Evolutionary conservation across 2,329 filamentous ascomycete genomes (phyloP).

Genomic region (Aspergillus pseudotamarii): DNA sequence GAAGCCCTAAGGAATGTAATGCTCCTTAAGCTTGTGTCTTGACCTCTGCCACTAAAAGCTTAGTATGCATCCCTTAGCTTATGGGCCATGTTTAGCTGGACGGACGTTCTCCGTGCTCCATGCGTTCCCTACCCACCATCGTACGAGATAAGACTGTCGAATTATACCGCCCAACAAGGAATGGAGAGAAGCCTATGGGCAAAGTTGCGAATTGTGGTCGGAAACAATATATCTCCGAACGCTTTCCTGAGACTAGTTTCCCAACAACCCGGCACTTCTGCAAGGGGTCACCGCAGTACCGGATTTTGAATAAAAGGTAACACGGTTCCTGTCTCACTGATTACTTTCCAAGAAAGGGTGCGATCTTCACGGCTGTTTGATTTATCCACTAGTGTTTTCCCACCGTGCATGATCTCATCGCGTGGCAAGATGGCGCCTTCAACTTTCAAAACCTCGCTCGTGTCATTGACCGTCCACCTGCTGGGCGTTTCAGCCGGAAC

Average conservation of each 20-base stretch:
- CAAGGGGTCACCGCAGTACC: background rate
- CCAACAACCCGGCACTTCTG: background rate
- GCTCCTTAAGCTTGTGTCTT: background rate
- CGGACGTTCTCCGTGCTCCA: slow-evolving; percentile 1
- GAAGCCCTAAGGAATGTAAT: background rate
- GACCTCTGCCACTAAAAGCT: background rate
- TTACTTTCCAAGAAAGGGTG: background rate
- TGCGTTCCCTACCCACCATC: background rate
- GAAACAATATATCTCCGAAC: background rate
- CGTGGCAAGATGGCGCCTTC: slow-evolving; percentile 14
- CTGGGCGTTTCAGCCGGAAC: slow-evolving; percentile 2
- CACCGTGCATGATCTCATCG: slow-evolving; percentile 6
- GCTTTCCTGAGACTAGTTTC: background rate
- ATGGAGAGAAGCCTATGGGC: background rate
- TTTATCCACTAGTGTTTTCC: background rate
- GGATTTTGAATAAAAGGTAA: background rate
- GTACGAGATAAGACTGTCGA: background rate
- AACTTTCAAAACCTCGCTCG: slow-evolving; percentile 3
- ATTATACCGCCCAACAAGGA: background rate
- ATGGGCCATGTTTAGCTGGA: background rate
- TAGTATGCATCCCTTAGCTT: background rate
- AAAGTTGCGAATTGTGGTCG: background rate
- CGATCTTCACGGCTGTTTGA: slow-evolving; percentile 7
- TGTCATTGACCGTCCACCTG: slow-evolving; percentile 2
- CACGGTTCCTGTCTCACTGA: background rate